Percentiles rank a stretch among this genome's conserved stretches.
phyloP scores from a whole-genome alignment of 352 stramenopile species.

The Phytophthora pseudosyringae region DNA sequence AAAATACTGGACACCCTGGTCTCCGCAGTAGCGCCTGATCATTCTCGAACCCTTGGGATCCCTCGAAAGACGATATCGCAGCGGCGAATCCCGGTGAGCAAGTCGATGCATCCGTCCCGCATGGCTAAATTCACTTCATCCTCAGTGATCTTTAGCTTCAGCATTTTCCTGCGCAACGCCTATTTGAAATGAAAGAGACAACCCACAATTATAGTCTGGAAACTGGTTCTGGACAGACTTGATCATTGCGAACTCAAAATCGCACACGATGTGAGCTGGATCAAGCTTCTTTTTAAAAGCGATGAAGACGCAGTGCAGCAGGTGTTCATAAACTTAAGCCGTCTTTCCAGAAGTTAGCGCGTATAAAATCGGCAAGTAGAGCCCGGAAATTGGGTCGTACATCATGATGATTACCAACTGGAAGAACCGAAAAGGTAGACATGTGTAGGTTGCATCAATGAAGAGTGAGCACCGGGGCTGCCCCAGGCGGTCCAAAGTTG shows the following conservation, averaged over 20 bases:
- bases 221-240: constrained; percentile 10
- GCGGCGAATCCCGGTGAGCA: not conserved
- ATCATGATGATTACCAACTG: not conserved
- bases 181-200: constrained; percentile 20
- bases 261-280: constrained; percentile 4
- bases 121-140: not conserved
- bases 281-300: not conserved
- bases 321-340: not conserved
- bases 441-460: no score
- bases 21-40: constrained; percentile 5
- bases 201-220: constrained; percentile 9
- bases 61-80: not conserved
- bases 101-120: not conserved
- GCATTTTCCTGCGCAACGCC: constrained; percentile 2
- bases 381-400: constrained; percentile 5
- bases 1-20: no score
- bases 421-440: not conserved
- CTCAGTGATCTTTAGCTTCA: constrained; percentile 15
- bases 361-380: constrained; percentile 4
- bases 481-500: no score
- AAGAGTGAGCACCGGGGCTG: no score
- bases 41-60: not conserved
- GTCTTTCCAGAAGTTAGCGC: constrained; percentile 9
- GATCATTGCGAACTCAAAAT: constrained; percentile 10
- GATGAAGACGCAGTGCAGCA: no score